Evolutionary conservation across 2,329 filamentous ascomycete species (phyloP).

Genomic region (Colletotrichum sansevieriae): DNA sequence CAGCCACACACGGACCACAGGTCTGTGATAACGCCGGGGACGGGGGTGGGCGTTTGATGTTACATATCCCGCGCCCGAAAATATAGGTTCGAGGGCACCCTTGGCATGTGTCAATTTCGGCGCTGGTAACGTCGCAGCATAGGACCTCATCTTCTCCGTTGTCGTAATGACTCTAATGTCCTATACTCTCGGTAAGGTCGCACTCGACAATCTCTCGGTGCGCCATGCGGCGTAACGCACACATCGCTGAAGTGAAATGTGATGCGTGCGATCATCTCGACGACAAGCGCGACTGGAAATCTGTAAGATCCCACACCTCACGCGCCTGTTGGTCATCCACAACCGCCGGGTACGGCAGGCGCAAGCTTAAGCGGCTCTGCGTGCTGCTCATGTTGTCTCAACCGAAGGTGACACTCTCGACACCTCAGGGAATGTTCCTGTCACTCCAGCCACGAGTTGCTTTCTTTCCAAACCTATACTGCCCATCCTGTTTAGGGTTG

Average conservation of each 20-base stretch:
- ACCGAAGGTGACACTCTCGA: constrained; percentile 3
- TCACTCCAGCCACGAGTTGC: not conserved
- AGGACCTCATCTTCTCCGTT: not conserved
- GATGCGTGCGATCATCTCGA: not conserved
- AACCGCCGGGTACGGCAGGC: constrained; percentile 23
- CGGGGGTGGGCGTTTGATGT: too few species aligned
- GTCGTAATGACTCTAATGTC: constrained; percentile 4
- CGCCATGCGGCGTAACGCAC: not conserved
- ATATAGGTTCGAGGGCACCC: too few species aligned
- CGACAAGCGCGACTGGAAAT: not conserved
- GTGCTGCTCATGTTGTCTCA: constrained; percentile 11
- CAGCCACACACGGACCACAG: constrained; percentile 8
- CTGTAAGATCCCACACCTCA: constrained; percentile 13
- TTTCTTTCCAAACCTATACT: not conserved
- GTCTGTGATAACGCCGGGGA: constrained; percentile 15
- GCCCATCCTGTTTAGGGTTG: not conserved
- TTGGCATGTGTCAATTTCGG: constrained; percentile 2
- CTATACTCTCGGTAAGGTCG: constrained; percentile 22
- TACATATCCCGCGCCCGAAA: too few species aligned
- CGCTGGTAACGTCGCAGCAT: constrained; percentile 7
- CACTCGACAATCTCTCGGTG: constrained; percentile 36
- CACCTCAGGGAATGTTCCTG: not conserved
- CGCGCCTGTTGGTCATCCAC: constrained; percentile 19
- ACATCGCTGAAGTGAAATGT: not conserved
- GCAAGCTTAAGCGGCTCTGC: constrained; percentile 31